A percentile compares a stretch with the other conserved stretches of the same genome.
phyloP scores from a whole-genome alignment of 306 rosid genomes.

The Cucurbita maxima region DNA sequence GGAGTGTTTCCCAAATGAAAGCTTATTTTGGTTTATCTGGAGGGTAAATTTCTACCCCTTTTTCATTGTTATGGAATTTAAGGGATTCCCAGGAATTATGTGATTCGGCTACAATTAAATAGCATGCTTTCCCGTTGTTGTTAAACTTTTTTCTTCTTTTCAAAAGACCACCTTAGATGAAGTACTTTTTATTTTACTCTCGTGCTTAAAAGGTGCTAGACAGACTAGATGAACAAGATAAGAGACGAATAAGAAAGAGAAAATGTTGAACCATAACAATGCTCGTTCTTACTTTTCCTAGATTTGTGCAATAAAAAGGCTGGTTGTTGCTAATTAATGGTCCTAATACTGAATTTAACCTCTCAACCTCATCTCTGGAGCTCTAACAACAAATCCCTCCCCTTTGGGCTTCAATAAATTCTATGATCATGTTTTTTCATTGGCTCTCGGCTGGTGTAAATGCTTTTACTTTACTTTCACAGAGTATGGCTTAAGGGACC shows the following conservation, averaged over 20 bases:
- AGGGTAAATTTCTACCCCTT: slow-evolving; percentile 40
- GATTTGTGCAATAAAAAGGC: not conserved
- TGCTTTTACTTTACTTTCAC: not conserved
- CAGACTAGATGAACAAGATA: not conserved
- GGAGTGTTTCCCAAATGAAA: slow-evolving; percentile 61
- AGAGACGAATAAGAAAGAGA: not conserved
- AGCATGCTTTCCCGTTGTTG: not conserved
- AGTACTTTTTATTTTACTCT: not conserved
- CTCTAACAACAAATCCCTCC: not conserved
- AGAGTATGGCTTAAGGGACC: not conserved
- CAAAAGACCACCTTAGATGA: not conserved
- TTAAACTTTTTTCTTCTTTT: not conserved
- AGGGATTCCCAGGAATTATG: not conserved
- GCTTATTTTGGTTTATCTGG: slow-evolving; percentile 93
- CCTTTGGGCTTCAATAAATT: not conserved
- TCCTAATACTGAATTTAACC: not conserved
- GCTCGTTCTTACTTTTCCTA: not conserved
- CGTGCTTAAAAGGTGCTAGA: not conserved
- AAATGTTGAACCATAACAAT: not conserved
- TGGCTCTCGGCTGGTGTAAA: not conserved
- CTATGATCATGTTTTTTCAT: not conserved
- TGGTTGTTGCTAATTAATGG: not conserved
- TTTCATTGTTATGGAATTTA: not conserved
- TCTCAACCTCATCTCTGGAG: not conserved
- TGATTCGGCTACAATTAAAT: not conserved